These are phyloP conservation scores for Auriculariales sp. DNA, from an alignment of 768 basidiomycete genomes.

Conservation along the genomic window DNA sequence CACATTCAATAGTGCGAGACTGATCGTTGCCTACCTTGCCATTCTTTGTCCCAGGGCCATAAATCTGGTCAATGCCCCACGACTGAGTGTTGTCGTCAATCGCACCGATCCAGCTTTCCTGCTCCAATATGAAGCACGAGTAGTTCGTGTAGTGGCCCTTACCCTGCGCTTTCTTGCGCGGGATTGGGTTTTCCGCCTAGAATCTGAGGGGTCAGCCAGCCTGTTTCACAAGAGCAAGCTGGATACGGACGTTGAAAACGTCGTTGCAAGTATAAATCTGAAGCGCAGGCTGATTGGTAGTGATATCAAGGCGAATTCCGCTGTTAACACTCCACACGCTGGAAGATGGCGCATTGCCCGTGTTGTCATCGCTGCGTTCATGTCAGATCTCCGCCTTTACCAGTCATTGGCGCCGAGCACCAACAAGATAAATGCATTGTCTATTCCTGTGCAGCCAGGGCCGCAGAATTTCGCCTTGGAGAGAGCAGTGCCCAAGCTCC, in stretches of 20 bases:
- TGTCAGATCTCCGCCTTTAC: too few relatives aligned
- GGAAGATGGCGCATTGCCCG: constrained; percentile 15
- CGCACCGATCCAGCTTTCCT: constrained; percentile 27
- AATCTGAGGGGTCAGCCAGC: too few relatives aligned
- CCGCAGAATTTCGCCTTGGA: constrained; percentile 25
- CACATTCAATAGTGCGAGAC: too few relatives aligned
- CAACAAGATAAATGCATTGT: too few relatives aligned
- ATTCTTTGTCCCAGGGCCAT: background rate
- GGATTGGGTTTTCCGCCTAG: constrained; percentile 4
- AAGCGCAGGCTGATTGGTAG: constrained; percentile 34
- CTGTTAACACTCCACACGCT: constrained; percentile 33
- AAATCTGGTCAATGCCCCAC: constrained; percentile 40
- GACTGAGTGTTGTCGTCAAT: constrained; percentile 44
- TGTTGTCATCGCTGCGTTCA: constrained; percentile 22
- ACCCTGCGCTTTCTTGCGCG: constrained; percentile 4
- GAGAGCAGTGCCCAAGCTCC: constrained; percentile 22
- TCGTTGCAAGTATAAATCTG: constrained; percentile 36
- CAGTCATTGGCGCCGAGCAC: too few relatives aligned
- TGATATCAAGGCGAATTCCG: constrained; percentile 41
- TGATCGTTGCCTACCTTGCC: too few relatives aligned
- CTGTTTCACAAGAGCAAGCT: too few relatives aligned
- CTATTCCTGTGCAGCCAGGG: too few relatives aligned
- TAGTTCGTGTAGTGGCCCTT: constrained; percentile 8
- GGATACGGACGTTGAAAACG: too few relatives aligned
- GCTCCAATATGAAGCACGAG: constrained; percentile 11